Base-by-base conservation (phyloP, 306 rosid species). In the Nissolia schottii region DNA sequence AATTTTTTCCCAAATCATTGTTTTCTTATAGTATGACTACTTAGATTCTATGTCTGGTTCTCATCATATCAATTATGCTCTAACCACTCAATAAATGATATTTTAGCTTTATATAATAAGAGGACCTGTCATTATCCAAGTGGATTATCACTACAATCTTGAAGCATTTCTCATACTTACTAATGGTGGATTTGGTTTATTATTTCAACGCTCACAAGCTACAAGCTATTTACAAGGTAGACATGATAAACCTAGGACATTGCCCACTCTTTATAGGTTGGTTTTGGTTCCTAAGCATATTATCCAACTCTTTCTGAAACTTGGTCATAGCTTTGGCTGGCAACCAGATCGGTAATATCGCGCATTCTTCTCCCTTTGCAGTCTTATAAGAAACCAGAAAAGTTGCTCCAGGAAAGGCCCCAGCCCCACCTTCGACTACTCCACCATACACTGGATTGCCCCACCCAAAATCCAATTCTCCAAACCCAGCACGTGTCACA, bases 381-480 rank as follows among this genome's bases (percentile, higher is more conserved):
- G 72, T 80, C 2, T 4, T 78, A 19, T n/a, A 19, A 0, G 57
- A 43, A 0, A 71, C 1, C 1, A 8, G 55, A 67, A 18, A 80
- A 19, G 73, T 70, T 22, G 6, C 50, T 7, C 60, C 71, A 0
- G 31, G 50, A 13, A 41, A 8, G 2, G 46, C 0, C 3, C 72
- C 73, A 6, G 29, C 68, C 7, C 48, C 70, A 5, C 40, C 71
- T 3, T n/a, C 9, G 3, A 79, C 74, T 1, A 6, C 27, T 16
- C 87, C 88, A 19, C 65, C 80, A 65, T 48, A 84, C 1, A 60
- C n/a, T 0, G 87, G 75, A 13, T 56, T 59, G 3, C 91, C 91
- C 90, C 90, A 86, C 1, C 96, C 93, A 27, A 82, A 88, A 51
- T 82, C 46, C 3, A 87, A 23, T 14, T 77, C 62, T 40, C 9